These are phyloP conservation scores for Chimonanthus praecox DNA, from an alignment of 164 flowering plant genomes.

Conservation along the genomic window DNA sequence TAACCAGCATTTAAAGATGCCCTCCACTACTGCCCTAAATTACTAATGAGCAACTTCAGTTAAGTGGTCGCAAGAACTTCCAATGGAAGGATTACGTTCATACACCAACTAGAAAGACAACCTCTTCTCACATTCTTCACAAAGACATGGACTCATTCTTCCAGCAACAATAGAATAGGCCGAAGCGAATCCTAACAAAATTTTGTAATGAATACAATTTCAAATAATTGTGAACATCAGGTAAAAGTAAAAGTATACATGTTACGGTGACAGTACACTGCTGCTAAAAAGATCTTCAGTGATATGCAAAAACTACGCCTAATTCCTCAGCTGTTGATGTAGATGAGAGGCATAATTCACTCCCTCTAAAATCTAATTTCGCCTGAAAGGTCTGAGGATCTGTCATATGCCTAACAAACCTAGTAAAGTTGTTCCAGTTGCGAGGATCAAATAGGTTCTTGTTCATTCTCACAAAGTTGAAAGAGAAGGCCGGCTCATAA, in stretches of 20 bases:
- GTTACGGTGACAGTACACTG: not conserved
- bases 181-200: not conserved
- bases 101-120: too few relatives aligned
- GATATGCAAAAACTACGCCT: conserved; percentile 28
- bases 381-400: conserved; percentile 37
- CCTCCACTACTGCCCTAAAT: too few relatives aligned
- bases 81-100: too few relatives aligned
- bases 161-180: too few relatives aligned
- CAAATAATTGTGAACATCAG: not conserved
- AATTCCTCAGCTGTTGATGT: conserved; percentile 23
- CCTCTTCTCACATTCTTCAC: too few relatives aligned
- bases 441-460: conserved; percentile 38
- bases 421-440: conserved; percentile 48
- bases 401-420: conserved; percentile 62
- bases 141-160: too few relatives aligned
- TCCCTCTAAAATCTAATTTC: conserved; percentile 26
- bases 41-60: too few relatives aligned
- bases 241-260: conserved; percentile 8
- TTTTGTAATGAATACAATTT: conserved; percentile 8
- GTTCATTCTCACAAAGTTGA: conserved; percentile 65
- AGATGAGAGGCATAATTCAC: conserved; percentile 19
- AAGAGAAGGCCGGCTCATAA: conserved; percentile 38
- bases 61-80: too few relatives aligned
- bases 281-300: conserved; percentile 6
- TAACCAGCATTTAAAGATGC: too few relatives aligned